Percentiles rank a stretch among this genome's conserved stretches.
phyloP scores from a whole-genome alignment of 192 early-diverging fungal genomes.

The Gigaspora rosea region DNA sequence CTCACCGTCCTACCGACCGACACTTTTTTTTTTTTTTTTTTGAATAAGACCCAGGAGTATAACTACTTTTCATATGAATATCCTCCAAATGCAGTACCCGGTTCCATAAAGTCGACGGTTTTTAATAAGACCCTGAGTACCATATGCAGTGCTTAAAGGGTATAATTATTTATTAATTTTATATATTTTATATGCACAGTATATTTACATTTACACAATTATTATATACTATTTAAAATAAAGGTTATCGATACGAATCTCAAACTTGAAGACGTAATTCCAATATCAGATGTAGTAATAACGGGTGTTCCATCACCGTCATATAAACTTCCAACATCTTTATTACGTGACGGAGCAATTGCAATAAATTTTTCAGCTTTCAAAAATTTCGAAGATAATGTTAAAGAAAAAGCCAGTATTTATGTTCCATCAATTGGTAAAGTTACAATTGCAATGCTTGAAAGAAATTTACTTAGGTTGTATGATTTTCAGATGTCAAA shows the following conservation, averaged over 20 bases:
- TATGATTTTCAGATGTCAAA: slow-evolving; percentile 65
- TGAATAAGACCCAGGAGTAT: no score
- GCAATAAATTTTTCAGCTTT: slow-evolving; percentile 98
- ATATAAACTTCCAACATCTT: slow-evolving; percentile 85
- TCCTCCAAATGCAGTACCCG: no score
- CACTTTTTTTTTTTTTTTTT: no score
- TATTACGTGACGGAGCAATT: slow-evolving; percentile 95
- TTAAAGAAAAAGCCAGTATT: slow-evolving; percentile 91
- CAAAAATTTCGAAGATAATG: slow-evolving; percentile 93
- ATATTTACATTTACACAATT: not conserved
- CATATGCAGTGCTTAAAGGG: no score
- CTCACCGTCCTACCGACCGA: no score
- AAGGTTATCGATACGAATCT: slow-evolving; percentile 72
- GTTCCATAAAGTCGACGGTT: no score
- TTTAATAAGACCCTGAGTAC: no score
- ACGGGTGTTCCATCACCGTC: slow-evolving; percentile 89
- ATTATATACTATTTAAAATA: not conserved
- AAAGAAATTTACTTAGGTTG: slow-evolving; percentile 91
- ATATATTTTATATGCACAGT: not conserved
- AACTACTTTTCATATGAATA: no score
- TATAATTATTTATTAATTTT: not conserved
- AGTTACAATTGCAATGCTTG: slow-evolving; percentile 98
- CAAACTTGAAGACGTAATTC: slow-evolving; percentile 78
- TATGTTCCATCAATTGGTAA: slow-evolving; percentile 97
- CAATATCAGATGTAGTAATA: slow-evolving; percentile 94